Evolutionary conservation across 768 basidiomycete species (phyloP), one percentile per base, ranked within the genome.

Genomic region (Hortiboletus campestris): DNA sequence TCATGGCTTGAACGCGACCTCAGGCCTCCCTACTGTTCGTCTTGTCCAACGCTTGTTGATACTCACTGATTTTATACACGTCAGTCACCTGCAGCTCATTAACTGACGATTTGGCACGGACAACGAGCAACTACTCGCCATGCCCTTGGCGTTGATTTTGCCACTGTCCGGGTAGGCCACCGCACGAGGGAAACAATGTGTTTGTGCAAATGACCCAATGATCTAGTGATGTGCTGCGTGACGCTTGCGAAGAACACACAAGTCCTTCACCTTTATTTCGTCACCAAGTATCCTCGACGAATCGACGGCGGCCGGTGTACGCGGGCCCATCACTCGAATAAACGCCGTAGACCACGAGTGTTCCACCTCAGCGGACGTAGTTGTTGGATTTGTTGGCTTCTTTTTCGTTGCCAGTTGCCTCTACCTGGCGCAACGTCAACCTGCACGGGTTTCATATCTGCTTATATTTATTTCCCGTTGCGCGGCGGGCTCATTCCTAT

Each of bases 331-430:
- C 83, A 69, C 91, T 86, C 67, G 84, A 84, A 68, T 93, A 94
- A 28, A 94, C 90, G 32, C 91, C 92, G 65, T 94, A 93, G 40
- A 91, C 78, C 84, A 91, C 83, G 64, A 91, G 74, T 8, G 88
- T 89, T 19, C 89, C 89, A 6, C 90, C 89, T 19, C 88, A 74
- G 20, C 88, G 77, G 32, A 94, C 91, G 64, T 90, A 92, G 75
- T 92, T 84, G 75, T 94, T 91, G 56, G 89, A 79, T 34, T 89
- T 84, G 63, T 91, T 85, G 29, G 86, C 91, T 36, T 94, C 69
- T 65, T 84, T 83, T 72, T 90, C 91, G 39, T 88, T 85, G 44
- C 91, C 91, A 1, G 86, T 25, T 86, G 46, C 85, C 67, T 88
- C 85, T 35, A 75, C 80, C 31, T n/a, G n/a, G n/a, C n/a, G 91